Evolutionary conservation across 169 alveolate species (phyloP).

Genomic region (Plasmodium chabaudi): DNA sequence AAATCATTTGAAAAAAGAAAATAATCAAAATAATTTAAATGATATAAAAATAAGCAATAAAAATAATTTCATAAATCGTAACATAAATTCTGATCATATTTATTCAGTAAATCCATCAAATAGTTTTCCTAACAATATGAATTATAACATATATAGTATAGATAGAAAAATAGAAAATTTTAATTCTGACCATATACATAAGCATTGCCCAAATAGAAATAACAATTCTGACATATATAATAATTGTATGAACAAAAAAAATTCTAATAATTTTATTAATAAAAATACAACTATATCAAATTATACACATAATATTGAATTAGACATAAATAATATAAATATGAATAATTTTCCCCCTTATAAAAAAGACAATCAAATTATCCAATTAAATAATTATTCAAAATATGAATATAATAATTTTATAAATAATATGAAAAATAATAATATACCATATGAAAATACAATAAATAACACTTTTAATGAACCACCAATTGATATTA

Average conservation of each 20-base stretch:
- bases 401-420: neutral
- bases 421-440: slow-evolving; percentile 22
- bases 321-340: slow-evolving; percentile 6
- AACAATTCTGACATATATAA: neutral
- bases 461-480: slow-evolving; percentile 18
- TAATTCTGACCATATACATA: neutral
- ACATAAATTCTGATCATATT: slow-evolving; percentile 14
- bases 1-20: neutral
- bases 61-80: slow-evolving; percentile 1
- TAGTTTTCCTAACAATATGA: slow-evolving; percentile 10
- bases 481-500: neutral
- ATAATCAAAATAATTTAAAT: neutral
- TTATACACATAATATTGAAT: neutral
- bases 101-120: slow-evolving; percentile 4
- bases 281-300: neutral
- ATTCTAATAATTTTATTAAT: slow-evolving; percentile 2
- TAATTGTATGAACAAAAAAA: slow-evolving; percentile 4
- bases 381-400: neutral
- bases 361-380: slow-evolving; percentile 1
- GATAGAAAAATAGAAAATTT: slow-evolving; percentile 15
- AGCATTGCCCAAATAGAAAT: neutral
- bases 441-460: slow-evolving; percentile 7
- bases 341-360: slow-evolving; percentile 5
- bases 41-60: neutral
- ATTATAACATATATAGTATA: neutral